These are phyloP conservation scores for Ceratocystis cubensis DNA, from an alignment of 2,329 filamentous ascomycete genomes.

Conservation along the genomic window DNA sequence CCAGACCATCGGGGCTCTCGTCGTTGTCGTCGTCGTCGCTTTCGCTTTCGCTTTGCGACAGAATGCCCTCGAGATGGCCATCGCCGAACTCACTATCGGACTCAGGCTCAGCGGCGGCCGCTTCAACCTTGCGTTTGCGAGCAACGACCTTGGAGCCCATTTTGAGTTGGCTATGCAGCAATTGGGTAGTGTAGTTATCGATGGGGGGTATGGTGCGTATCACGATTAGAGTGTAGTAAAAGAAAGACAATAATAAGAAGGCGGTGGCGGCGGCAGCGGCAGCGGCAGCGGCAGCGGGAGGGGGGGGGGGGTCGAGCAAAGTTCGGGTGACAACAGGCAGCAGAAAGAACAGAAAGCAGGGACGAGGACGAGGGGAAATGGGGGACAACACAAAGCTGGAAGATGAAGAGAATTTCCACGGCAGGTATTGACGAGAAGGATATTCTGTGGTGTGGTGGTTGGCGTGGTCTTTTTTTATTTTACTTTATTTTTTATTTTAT, in stretches of 20 bases:
- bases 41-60: slow-evolving; percentile 46
- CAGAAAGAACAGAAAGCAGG: not conserved
- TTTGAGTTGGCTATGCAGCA: not conserved
- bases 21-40: slow-evolving; percentile 34
- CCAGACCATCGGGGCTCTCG: slow-evolving; percentile 30
- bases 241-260: not conserved
- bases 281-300: too few species aligned
- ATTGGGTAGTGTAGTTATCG: not conserved
- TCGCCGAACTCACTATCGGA: slow-evolving; percentile 50
- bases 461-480: slow-evolving; percentile 10
- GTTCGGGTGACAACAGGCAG: not conserved
- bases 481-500: slow-evolving; percentile 7
- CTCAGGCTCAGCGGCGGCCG: slow-evolving; percentile 37
- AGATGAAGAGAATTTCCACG: not conserved
- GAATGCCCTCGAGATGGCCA: slow-evolving; percentile 42
- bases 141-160: slow-evolving; percentile 21
- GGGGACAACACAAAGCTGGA: not conserved
- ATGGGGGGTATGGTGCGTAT: slow-evolving; percentile 13
- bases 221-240: not conserved
- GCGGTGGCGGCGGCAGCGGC: too few species aligned
- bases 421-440: not conserved
- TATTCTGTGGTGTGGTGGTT: not conserved
- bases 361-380: not conserved
- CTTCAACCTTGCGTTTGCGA: slow-evolving; percentile 53
- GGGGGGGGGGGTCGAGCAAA: not conserved